phyloP scores from a whole-genome alignment of 148 eudicot genomes.

The Diospyros lotus region DNA sequence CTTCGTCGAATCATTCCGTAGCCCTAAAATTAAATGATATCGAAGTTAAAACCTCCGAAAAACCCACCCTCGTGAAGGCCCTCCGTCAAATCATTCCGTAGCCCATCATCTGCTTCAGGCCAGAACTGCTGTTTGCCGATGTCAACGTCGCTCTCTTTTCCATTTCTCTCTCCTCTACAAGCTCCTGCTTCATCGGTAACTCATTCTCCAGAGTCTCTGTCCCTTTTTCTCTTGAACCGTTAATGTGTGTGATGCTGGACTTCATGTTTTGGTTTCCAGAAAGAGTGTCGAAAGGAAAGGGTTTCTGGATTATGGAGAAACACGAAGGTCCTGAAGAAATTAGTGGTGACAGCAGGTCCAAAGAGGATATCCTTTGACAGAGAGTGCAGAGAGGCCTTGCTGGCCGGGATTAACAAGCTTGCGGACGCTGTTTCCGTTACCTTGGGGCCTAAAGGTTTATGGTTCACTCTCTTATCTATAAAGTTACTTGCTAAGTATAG shows the following conservation, averaged over 20 bases:
- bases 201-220: neutral
- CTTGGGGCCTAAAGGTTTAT: conserved; percentile 86
- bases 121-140: neutral
- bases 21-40: too few species aligned
- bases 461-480: neutral
- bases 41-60: conserved; percentile 5
- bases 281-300: conserved; percentile 12
- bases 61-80: conserved; percentile 11
- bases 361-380: conserved; percentile 68
- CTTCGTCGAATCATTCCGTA: too few species aligned
- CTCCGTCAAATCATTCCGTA: neutral
- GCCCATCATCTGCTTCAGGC: neutral
- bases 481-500: neutral
- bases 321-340: conserved; percentile 14
- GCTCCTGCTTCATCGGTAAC: conserved; percentile 18
- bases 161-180: conserved; percentile 7
- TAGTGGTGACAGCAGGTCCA: conserved; percentile 75
- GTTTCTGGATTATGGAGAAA: conserved; percentile 24
- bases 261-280: conserved; percentile 25
- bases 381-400: conserved; percentile 69
- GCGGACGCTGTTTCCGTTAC: conserved; percentile 98
- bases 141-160: conserved; percentile 23
- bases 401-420: conserved; percentile 77
- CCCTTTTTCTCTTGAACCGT: neutral
- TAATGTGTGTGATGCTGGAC: neutral